These are phyloP conservation scores for Apiotrichum porosum DNA, from an alignment of 1,284 basidiomycete species.

Conservation along the genomic window DNA sequence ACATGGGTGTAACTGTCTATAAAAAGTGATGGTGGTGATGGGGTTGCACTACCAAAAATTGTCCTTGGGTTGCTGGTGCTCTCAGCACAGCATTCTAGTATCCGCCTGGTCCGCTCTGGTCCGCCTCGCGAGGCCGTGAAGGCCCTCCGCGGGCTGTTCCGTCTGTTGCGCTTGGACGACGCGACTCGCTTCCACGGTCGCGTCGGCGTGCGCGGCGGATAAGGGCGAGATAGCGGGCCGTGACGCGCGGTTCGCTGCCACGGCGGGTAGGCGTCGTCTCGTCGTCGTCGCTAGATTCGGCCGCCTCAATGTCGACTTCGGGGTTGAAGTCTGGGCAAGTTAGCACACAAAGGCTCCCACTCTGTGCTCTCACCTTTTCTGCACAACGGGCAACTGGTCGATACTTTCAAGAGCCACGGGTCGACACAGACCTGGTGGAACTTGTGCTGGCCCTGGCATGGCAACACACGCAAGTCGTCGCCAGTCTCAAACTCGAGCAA, in stretches of 20 bases:
- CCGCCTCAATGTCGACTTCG: slow-evolving; percentile 12
- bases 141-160: too few species aligned
- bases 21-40: background rate
- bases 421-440: slow-evolving; percentile 64
- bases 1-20: background rate
- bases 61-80: background rate
- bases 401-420: slow-evolving; percentile 68
- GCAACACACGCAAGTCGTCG: slow-evolving; percentile 79
- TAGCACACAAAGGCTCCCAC: background rate
- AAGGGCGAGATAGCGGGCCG: slow-evolving; percentile 40
- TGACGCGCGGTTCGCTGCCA: slow-evolving; percentile 19
- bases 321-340: slow-evolving; percentile 40
- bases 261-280: too few species aligned
- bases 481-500: slow-evolving; percentile 88
- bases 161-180: too few species aligned
- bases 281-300: slow-evolving; percentile 19
- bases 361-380: slow-evolving; percentile 62
- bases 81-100: slow-evolving; percentile 12
- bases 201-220: slow-evolving; percentile 36
- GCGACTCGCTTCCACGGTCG: background rate
- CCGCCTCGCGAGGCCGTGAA: slow-evolving; percentile 34
- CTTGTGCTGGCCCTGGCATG: slow-evolving; percentile 79
- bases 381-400: slow-evolving; percentile 83
- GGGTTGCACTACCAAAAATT: background rate
- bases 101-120: slow-evolving; percentile 37